Evolutionary conservation across 495 filamentous ascomycete genomes (phyloP), one percentile per base, ranked within the genome.

Genomic region (Hyaloscypha variabilis): DNA sequence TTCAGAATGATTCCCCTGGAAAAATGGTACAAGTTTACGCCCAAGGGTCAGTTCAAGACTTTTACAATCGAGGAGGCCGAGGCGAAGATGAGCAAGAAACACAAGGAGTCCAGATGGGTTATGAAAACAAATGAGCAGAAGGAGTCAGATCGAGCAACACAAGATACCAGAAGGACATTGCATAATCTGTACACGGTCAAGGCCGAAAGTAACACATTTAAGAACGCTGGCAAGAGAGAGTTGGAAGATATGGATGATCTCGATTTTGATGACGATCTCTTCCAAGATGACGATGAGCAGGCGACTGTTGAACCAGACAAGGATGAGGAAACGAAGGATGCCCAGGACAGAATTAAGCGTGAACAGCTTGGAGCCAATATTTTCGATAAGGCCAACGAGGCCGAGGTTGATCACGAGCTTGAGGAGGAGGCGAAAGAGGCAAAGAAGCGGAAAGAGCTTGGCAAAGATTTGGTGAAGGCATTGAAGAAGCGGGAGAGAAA

Each of bases 1-100:
- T 96, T 96, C 79, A 87, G 88, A 39, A 91, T 98, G 89, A 82
- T 95, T 24, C 96, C 96, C 0, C 76, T 96, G 11, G 93, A 98
- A 69, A 95, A 96, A 71, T 97, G 90, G 90, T 99, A 99, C 78
- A 91, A 89, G 60, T 97, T 99, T 71, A 90, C 79, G 24, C 83
- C 88, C 61, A 96, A 94, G 74, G 90, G 88, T 53, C 87, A 90
- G 57, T 94, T 96, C 76, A 91, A 93, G 75, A 83, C 85, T 2
- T 79, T 94, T 74, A 90, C 87, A 0, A 88, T 91, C 21, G 94
- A 97, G 63, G 92, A 96, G 68, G 93, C 91, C 0, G 94, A 97
- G 74, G 88, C 86, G 58, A 81, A 86, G 39, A 91, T 94, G 89
- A 75, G 78, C 56, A 89, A 89, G 77, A 90, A 88, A 67, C 78